A percentile compares a stretch with the other conserved stretches of the same genome.
phyloP scores from a whole-genome alignment of 2,329 filamentous ascomycete species.

The Chaetomiaceae sp. region DNA sequence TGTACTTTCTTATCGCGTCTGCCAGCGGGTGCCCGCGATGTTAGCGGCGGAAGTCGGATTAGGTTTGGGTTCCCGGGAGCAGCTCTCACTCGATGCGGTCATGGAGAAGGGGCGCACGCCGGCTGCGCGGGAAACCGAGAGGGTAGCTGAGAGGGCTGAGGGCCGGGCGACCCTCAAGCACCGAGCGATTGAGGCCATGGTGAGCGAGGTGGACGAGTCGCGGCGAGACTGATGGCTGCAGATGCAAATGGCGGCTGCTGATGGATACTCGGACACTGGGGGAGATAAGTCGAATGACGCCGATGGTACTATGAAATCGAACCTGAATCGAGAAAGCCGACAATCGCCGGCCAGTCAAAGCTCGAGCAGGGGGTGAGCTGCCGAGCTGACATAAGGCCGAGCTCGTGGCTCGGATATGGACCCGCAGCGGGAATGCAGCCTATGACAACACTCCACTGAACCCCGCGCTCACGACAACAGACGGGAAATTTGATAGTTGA shows the following conservation, averaged over 20 bases:
- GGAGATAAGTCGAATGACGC: too few species aligned
- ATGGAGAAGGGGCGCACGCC: conserved; percentile 41
- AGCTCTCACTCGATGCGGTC: conserved; percentile 37
- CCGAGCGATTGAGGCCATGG: conserved; percentile 58
- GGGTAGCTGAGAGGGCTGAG: conserved; percentile 37
- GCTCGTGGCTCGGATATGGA: not conserved
- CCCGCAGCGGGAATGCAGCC: not conserved
- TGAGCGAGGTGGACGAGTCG: conserved; percentile 18
- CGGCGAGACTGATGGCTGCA: not conserved
- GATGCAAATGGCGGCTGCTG: too few species aligned
- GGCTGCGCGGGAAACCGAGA: conserved; percentile 32
- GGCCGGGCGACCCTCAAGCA: conserved; percentile 47
- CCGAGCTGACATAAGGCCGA: conserved; percentile 12
- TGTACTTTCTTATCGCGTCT: conserved; percentile 77
- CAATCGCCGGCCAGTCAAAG: conserved; percentile 17
- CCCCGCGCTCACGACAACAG: conserved; percentile 5
- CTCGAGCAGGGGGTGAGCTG: conserved; percentile 12
- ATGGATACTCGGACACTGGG: too few species aligned
- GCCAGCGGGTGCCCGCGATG: too few species aligned
- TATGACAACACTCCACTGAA: not conserved
- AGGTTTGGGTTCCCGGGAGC: conserved; percentile 28
- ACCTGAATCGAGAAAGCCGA: conserved; percentile 10
- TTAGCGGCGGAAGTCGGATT: conserved; percentile 9
- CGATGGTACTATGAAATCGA: conserved; percentile 11
- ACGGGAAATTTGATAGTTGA: conserved; percentile 10